Evolutionary conservation across 768 basidiomycete species (phyloP).

Genomic region (Russula sp.): DNA sequence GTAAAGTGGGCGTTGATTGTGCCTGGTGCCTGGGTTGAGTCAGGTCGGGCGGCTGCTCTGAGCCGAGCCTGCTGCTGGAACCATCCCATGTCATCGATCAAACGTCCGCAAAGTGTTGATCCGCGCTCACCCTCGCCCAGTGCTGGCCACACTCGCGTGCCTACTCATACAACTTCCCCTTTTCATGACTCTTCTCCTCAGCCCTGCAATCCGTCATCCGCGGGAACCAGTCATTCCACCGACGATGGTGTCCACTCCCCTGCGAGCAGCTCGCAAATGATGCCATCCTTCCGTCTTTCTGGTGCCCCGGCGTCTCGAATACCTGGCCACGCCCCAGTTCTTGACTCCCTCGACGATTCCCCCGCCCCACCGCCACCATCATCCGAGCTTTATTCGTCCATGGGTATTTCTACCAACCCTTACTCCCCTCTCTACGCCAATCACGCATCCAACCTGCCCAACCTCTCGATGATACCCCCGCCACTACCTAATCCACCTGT

Average conservation of each 20-base stretch:
- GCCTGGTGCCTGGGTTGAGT: too few species aligned
- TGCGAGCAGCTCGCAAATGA: conserved; percentile 4
- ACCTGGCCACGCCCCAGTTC: conserved; percentile 21
- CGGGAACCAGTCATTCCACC: conserved; percentile 2
- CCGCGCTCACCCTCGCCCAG: conserved; percentile 6
- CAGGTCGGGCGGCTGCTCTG: too few species aligned
- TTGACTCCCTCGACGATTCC: conserved; percentile 11
- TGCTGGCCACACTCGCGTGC: conserved; percentile 18
- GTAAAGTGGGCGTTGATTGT: too few species aligned
- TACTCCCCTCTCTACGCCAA: conserved; percentile 5
- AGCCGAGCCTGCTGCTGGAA: too few species aligned
- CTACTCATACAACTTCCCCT: conserved; percentile 11
- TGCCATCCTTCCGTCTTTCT: conserved; percentile 24
- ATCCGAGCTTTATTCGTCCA: conserved; percentile 2
- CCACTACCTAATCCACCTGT: conserved; percentile 6
- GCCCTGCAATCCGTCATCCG: conserved; percentile 3
- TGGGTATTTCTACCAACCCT: neutral
- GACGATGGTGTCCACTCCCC: conserved; percentile 8
- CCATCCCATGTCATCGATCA: too few species aligned
- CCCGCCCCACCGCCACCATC: neutral
- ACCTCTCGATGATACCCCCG: conserved; percentile 1
- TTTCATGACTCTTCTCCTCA: neutral
- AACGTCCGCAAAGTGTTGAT: neutral
- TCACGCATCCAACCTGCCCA: neutral
- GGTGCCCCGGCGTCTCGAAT: conserved; percentile 27